Evolutionary conservation across 192 early-diverging fungal genomes (phyloP).

Genomic region (Physocladia obscura): DNA sequence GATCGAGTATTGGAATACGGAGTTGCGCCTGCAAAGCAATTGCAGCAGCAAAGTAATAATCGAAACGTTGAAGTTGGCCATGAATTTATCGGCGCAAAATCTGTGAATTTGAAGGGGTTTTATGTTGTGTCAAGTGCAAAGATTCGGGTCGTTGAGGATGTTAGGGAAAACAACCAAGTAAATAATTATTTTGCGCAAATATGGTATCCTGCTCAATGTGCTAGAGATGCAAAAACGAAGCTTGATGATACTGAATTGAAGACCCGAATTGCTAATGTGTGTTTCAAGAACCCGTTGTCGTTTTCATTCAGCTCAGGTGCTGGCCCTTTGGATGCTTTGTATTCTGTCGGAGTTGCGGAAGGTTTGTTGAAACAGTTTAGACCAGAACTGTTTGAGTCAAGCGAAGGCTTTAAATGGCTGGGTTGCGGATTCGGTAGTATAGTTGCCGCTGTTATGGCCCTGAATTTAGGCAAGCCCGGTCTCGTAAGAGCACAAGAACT

Average conservation of each 20-base stretch:
- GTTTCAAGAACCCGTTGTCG: background rate
- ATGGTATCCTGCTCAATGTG: background rate
- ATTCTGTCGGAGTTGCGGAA: slow-evolving; percentile 25
- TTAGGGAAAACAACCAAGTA: background rate
- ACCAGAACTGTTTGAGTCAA: background rate
- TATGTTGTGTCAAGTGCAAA: background rate
- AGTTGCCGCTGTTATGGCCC: slow-evolving; percentile 34
- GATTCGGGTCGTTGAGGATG: background rate
- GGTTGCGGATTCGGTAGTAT: slow-evolving; percentile 26
- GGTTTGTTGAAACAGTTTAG: slow-evolving; percentile 11
- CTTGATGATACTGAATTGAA: background rate
- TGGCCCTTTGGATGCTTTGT: slow-evolving; percentile 18
- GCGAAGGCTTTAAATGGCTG: slow-evolving; percentile 14
- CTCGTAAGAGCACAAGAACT: background rate
- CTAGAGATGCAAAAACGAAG: background rate
- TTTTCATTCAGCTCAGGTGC: slow-evolving; percentile 19
- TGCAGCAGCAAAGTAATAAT: too few relatives aligned
- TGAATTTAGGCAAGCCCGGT: background rate
- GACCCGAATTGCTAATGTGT: background rate
- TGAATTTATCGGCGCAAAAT: background rate
- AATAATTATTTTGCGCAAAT: background rate
- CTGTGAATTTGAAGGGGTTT: background rate
- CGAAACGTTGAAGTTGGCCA: too few relatives aligned
- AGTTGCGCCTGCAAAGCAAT: background rate
- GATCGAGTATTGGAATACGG: background rate